Evolutionary conservation across 1,284 basidiomycete species (phyloP).

Genomic region (Moesziomyces parantarcticus): DNA sequence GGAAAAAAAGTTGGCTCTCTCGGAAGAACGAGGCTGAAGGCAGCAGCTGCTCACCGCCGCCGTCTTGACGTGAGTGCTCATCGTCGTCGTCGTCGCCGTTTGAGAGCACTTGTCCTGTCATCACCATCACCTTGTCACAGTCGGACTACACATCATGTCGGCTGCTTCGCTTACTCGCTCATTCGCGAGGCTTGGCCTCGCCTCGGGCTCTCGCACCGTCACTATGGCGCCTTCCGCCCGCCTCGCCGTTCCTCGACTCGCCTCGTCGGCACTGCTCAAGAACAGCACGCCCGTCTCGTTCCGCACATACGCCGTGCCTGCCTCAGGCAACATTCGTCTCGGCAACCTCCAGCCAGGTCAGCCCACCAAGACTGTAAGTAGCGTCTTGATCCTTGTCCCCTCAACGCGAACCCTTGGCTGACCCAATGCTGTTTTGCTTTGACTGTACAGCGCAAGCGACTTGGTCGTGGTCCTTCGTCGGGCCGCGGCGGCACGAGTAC

Average conservation of each 20-base stretch:
- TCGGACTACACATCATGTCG: conserved; percentile 17
- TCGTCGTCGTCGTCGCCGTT: not conserved
- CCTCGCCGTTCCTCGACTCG: conserved; percentile 12
- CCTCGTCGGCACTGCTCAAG: conserved; percentile 6
- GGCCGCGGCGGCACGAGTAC: conserved; percentile 91
- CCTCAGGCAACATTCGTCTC: conserved; percentile 32
- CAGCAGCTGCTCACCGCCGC: conserved; percentile 2
- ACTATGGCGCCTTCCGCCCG: conserved; percentile 12
- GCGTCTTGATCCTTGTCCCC: not conserved
- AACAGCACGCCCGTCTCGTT: not conserved
- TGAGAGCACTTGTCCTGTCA: not conserved
- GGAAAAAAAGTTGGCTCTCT: conserved; percentile 13
- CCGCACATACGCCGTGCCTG: conserved; percentile 33
- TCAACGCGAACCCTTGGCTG: not conserved
- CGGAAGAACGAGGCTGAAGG: conserved; percentile 12
- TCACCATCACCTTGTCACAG: not conserved
- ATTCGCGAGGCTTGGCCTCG: conserved; percentile 28
- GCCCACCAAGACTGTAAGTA: conserved; percentile 43
- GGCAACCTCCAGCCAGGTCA: conserved; percentile 47
- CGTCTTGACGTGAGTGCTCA: too few relatives aligned
- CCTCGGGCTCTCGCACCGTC: conserved; percentile 21
- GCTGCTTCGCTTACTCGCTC: conserved; percentile 38
- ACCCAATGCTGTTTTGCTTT: not conserved
- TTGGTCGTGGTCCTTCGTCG: conserved; percentile 91
- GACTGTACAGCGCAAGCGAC: conserved; percentile 79